A percentile compares a stretch with the other conserved stretches of the same genome.
Evolutionary conservation across 495 filamentous ascomycete species (phyloP).

Genomic region (Neurospora tetrasperma): DNA sequence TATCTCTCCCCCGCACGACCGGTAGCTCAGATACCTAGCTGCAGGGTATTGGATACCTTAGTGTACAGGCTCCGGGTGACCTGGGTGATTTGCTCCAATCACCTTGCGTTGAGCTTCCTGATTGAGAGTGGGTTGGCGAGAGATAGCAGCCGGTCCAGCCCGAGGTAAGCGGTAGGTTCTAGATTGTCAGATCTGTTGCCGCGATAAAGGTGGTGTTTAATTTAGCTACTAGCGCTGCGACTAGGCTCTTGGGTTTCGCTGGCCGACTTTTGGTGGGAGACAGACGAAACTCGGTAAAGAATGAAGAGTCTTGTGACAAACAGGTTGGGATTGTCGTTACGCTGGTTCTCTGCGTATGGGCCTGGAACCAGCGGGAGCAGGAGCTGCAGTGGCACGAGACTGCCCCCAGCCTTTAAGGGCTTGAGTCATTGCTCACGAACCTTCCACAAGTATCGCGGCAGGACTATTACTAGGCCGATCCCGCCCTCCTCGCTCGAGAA

Average conservation of each 20-base stretch:
- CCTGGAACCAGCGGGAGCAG: conserved; percentile 12
- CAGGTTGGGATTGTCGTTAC: conserved; percentile 5
- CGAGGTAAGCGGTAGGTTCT: not conserved
- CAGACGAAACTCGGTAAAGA: not conserved
- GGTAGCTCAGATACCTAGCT: not conserved
- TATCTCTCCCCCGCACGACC: not conserved
- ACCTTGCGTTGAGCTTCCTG: not conserved
- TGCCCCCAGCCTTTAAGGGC: conserved; percentile 20
- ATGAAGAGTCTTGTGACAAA: not conserved
- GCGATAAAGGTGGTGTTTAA: not conserved
- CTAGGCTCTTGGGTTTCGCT: not conserved
- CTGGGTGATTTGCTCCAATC: not conserved
- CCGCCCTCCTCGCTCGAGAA: conserved; percentile 24
- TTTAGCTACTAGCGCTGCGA: not conserved
- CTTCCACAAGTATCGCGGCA: conserved; percentile 20
- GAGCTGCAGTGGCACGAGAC: conserved; percentile 14
- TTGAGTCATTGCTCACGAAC: conserved; percentile 32
- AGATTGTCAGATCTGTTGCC: not conserved
- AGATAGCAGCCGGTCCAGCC: not conserved
- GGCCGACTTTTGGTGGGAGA: not conserved
- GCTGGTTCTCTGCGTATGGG: conserved; percentile 7
- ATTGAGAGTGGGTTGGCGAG: not conserved
- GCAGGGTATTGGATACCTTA: not conserved
- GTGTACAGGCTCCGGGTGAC: not conserved
- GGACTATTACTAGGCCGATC: conserved; percentile 18